These are phyloP conservation scores for Jatropha multifida DNA, from an alignment of 441 rosid species.

Conservation along the genomic window DNA sequence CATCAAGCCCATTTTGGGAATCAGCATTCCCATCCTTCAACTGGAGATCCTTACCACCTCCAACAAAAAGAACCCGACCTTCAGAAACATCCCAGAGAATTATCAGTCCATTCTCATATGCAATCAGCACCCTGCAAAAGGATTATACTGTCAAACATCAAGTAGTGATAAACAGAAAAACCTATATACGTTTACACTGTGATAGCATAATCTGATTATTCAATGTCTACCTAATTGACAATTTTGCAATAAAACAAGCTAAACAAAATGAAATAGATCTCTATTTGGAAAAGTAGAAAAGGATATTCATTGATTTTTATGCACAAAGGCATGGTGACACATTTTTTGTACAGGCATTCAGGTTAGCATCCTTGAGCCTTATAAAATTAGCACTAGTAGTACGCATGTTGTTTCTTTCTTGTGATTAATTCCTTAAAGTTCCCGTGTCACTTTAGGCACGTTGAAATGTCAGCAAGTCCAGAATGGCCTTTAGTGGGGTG, in stretches of 20 bases:
- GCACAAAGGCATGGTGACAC: not conserved
- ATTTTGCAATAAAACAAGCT: not conserved
- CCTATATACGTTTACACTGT: not conserved
- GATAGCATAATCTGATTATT: not conserved
- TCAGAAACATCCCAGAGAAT: constrained; percentile 61
- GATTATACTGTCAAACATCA: not conserved
- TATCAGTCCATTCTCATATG: constrained; percentile 55
- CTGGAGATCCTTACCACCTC: constrained; percentile 61
- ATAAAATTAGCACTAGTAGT: not conserved
- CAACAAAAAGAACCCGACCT: constrained; percentile 43
- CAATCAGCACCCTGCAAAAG: constrained; percentile 59
- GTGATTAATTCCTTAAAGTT: not conserved
- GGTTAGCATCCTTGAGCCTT: not conserved
- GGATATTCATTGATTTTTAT: not conserved
- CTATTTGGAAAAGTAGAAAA: not conserved
- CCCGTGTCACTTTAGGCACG: not conserved
- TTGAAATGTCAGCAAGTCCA: constrained; percentile 2
- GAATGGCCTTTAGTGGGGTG: constrained; percentile 2
- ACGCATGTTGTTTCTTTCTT: constrained; percentile 7
- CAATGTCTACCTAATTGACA: not conserved
- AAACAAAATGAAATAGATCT: not conserved
- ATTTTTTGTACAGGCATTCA: not conserved
- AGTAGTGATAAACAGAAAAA: not conserved
- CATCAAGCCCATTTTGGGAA: constrained; percentile 24
- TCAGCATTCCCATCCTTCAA: constrained; percentile 43